Percentiles rank a stretch among this genome's conserved stretches.
Conservation (phyloP, 2,329 filamentous ascomycete genomes). For the Seiridium cupressi region DNA sequence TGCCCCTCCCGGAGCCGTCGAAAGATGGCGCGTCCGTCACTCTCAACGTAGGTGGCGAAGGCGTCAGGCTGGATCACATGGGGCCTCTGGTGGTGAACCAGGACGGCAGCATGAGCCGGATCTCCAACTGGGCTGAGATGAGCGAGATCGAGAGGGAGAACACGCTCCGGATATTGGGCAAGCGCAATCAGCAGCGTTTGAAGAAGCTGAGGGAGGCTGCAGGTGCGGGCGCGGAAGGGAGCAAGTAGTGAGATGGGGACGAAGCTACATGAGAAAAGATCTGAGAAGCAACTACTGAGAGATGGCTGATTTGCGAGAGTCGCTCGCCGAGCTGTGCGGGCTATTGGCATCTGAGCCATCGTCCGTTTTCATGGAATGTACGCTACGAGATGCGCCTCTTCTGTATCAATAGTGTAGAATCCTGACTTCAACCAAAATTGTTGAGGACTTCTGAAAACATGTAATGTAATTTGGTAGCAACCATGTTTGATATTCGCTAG, state of each 20-base stretch:
- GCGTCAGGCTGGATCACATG: constrained; percentile 63
- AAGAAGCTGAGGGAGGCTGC: constrained; percentile 44
- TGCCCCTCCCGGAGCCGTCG: constrained; percentile 19
- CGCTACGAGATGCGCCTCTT: too few species aligned
- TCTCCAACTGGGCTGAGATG: constrained; percentile 74
- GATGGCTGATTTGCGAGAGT: too few species aligned
- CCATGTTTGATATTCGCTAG: too few species aligned
- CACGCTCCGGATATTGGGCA: constrained; percentile 65
- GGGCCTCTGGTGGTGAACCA: constrained; percentile 73
- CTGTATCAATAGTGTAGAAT: too few species aligned
- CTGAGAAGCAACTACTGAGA: too few species aligned
- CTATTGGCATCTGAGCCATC: too few species aligned
- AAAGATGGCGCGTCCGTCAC: constrained; percentile 12
- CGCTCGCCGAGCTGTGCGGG: too few species aligned
- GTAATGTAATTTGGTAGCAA: too few species aligned
- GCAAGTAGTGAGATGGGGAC: background rate
- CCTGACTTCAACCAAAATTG: too few species aligned
- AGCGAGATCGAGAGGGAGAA: constrained; percentile 64
- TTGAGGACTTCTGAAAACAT: too few species aligned
- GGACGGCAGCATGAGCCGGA: constrained; percentile 69
- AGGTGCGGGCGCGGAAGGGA: background rate
- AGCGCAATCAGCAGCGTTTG: constrained; percentile 64
- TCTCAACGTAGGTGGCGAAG: constrained; percentile 33
- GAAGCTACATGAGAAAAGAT: too few species aligned
- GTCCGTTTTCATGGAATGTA: too few species aligned